These are phyloP conservation scores for Ophiostoma novo-ulmi DNA, from an alignment of 2,329 filamentous ascomycete species.

Conservation along the genomic window DNA sequence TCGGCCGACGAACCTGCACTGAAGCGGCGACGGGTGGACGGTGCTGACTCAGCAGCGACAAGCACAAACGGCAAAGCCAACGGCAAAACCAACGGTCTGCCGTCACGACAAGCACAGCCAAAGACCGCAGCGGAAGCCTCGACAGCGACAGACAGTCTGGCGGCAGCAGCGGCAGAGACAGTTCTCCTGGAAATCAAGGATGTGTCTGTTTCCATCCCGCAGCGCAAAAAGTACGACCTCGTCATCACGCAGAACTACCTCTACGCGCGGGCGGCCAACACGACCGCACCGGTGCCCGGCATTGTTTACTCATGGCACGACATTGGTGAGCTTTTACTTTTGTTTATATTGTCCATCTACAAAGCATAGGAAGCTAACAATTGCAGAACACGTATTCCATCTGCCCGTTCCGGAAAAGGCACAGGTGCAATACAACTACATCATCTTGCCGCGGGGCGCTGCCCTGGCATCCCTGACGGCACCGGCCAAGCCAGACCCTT, in stretches of 20 bases:
- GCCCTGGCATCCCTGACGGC: conserved; percentile 39
- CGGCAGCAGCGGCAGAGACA: conserved; percentile 39
- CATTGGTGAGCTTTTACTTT: conserved; percentile 38
- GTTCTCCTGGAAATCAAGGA: conserved; percentile 59
- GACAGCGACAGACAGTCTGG: conserved; percentile 25
- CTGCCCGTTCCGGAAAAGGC: conserved; percentile 61
- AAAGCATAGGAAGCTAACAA: background rate
- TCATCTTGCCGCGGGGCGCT: conserved; percentile 55
- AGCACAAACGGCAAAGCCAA: conserved; percentile 24
- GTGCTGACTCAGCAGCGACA: conserved; percentile 10
- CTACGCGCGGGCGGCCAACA: conserved; percentile 52
- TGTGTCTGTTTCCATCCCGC: conserved; percentile 61
- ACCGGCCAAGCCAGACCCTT: conserved; percentile 36
- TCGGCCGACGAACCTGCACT: conserved; percentile 36
- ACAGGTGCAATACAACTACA: conserved; percentile 61
- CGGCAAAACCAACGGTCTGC: conserved; percentile 23
- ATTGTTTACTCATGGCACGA: conserved; percentile 57
- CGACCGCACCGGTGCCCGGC: conserved; percentile 47
- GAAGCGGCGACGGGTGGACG: conserved; percentile 51
- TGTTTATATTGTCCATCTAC: background rate
- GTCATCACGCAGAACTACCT: conserved; percentile 57
- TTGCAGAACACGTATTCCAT: conserved; percentile 52
- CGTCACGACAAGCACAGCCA: conserved; percentile 18
- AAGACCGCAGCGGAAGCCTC: background rate
- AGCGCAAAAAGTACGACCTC: conserved; percentile 63